Percentiles rank a stretch among this genome's conserved stretches.
Evolutionary conservation across 2,329 filamentous ascomycete genomes (phyloP).

Genomic region (Pyrenophora tritici-repentis): DNA sequence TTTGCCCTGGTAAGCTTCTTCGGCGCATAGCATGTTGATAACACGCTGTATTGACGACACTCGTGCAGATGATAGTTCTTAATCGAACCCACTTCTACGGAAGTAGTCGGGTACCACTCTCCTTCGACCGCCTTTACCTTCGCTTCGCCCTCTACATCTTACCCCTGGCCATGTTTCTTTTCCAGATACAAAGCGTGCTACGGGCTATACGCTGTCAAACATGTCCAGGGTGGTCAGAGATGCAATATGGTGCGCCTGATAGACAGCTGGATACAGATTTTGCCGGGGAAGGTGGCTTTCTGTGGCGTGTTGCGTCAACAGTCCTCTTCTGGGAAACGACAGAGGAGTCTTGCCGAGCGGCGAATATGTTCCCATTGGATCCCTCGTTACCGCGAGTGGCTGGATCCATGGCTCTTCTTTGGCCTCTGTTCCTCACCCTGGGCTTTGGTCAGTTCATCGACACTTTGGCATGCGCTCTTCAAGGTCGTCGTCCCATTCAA

Average conservation of each 20-base stretch:
- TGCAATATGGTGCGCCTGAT: conserved; percentile 54
- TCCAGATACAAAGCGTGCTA: conserved; percentile 72
- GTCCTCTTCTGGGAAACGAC: conserved; percentile 77
- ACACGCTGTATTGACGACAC: conserved; percentile 3
- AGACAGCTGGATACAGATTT: conserved; percentile 54
- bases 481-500: conserved; percentile 76
- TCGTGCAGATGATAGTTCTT: conserved; percentile 71
- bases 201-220: conserved; percentile 94
- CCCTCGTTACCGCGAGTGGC: conserved; percentile 61
- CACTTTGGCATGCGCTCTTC: conserved; percentile 83
- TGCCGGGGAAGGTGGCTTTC: conserved; percentile 65
- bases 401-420: conserved; percentile 78
- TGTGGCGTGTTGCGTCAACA: conserved; percentile 73
- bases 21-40: neutral
- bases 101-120: conserved; percentile 80
- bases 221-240: conserved; percentile 51
- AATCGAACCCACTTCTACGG: conserved; percentile 95
- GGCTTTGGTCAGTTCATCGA: conserved; percentile 84
- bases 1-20: conserved; percentile 67
- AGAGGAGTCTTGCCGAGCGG: conserved; percentile 72
- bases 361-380: conserved; percentile 68
- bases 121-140: conserved; percentile 68
- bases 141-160: conserved; percentile 41
- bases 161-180: conserved; percentile 41
- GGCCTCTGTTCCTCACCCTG: conserved; percentile 73